Percentiles rank a stretch among this genome's conserved stretches.
Evolutionary conservation across 2,329 filamentous ascomycete genomes (phyloP).

Genomic region (Scopulariopsis brevicaulis): DNA sequence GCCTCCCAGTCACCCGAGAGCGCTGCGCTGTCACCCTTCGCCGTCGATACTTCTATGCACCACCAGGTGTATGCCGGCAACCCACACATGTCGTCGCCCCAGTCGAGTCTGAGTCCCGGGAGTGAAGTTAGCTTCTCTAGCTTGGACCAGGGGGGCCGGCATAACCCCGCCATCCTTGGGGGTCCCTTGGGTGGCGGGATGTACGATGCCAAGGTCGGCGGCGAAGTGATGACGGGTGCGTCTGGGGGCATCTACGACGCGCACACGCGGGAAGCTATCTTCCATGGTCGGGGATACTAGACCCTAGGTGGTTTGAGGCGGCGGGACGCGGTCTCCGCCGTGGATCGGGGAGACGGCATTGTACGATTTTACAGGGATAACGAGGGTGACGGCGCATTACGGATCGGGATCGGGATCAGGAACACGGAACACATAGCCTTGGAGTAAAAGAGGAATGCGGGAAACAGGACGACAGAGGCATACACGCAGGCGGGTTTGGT

Average conservation of each 20-base stretch:
- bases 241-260: background rate
- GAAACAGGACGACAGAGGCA: background rate
- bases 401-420: background rate
- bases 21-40: constrained; percentile 3
- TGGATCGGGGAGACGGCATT: background rate
- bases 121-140: background rate
- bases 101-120: background rate
- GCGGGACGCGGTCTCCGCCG: background rate
- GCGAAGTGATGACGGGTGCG: background rate
- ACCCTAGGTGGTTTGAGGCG: background rate
- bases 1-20: constrained; percentile 11
- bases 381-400: background rate
- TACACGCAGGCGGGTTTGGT: background rate
- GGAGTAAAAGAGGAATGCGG: background rate
- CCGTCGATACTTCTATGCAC: background rate
- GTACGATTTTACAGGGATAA: background rate
- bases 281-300: constrained; percentile 2
- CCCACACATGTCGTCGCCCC: background rate
- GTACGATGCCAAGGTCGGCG: background rate
- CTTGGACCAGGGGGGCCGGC: background rate
- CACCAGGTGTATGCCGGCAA: background rate
- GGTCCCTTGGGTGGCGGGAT: background rate
- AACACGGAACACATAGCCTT: background rate
- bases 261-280: background rate
- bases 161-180: background rate